A percentile compares a stretch with the other conserved stretches of the same genome.
phyloP scores from a whole-genome alignment of 78 protist genomes.

The Andalucia godoyi region DNA sequence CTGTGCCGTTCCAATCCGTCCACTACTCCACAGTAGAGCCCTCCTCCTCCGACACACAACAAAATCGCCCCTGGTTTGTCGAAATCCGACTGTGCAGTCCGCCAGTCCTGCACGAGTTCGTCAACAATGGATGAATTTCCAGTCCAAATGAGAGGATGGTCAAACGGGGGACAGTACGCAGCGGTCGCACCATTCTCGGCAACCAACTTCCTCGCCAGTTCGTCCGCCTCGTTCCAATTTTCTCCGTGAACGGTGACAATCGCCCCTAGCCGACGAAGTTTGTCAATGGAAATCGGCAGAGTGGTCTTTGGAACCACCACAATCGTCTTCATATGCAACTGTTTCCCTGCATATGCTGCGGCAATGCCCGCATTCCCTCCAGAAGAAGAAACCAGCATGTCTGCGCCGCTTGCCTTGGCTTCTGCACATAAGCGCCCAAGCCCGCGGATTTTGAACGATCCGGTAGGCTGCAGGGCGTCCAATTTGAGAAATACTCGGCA shows the following conservation, averaged over 20 bases:
- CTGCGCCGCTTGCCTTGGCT: neutral
- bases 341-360: neutral
- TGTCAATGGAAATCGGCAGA: neutral
- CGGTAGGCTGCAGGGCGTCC: constrained; percentile 8
- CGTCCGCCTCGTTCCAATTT: constrained; percentile 28
- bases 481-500: neutral
- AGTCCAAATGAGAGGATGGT: constrained; percentile 8
- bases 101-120: neutral
- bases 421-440: neutral
- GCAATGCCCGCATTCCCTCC: constrained; percentile 26
- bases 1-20: constrained; percentile 3
- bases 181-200: neutral
- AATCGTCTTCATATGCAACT: neutral
- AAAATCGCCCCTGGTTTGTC: constrained; percentile 11
- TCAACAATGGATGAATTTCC: constrained; percentile 6
- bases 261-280: neutral
- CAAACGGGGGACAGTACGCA: constrained; percentile 16
- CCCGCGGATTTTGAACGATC: constrained; percentile 17
- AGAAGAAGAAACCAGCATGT: neutral
- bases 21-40: neutral
- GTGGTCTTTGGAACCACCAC: constrained; percentile 25
- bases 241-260: constrained; percentile 5
- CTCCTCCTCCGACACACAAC: constrained; percentile 12
- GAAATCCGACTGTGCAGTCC: neutral
- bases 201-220: neutral